Percentiles rank a stretch among this genome's conserved stretches.
Evolutionary conservation across 148 eudicot species (phyloP).

Genomic region (Gaultheria prostrata): DNA sequence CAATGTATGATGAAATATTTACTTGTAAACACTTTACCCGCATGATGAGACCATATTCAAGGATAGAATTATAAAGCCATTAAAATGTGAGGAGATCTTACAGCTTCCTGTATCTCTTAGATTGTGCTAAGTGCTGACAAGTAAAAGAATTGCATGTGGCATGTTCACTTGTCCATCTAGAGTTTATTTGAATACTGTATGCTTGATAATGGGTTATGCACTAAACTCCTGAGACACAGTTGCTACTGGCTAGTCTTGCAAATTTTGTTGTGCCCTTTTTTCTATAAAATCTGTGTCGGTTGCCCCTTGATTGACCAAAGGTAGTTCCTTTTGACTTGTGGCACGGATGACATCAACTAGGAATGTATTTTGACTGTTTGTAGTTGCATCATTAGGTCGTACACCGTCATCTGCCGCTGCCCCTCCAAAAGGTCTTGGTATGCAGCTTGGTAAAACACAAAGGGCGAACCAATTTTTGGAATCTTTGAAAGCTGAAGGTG

Average conservation of each 20-base stretch:
- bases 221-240: background rate
- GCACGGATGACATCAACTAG: background rate
- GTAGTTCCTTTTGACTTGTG: background rate
- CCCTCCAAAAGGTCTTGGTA: conserved; percentile 85
- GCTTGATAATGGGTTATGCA: background rate
- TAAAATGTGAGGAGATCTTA: background rate
- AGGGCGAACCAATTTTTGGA: conserved; percentile 83
- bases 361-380: background rate
- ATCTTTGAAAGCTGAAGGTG: conserved; percentile 98
- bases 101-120: background rate
- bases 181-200: background rate
- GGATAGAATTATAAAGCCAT: background rate
- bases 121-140: background rate
- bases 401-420: conserved; percentile 78
- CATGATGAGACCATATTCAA: background rate
- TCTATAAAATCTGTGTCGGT: background rate
- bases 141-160: background rate
- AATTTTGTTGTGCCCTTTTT: background rate
- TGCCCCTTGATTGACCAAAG: background rate
- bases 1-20: background rate
- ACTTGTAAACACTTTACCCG: background rate
- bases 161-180: background rate
- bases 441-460: conserved; percentile 92
- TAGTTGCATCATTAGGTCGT: conserved; percentile 59
- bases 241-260: background rate